Conservation (phyloP, 768 basidiomycete genomes). For the Nidularia sp. region DNA sequence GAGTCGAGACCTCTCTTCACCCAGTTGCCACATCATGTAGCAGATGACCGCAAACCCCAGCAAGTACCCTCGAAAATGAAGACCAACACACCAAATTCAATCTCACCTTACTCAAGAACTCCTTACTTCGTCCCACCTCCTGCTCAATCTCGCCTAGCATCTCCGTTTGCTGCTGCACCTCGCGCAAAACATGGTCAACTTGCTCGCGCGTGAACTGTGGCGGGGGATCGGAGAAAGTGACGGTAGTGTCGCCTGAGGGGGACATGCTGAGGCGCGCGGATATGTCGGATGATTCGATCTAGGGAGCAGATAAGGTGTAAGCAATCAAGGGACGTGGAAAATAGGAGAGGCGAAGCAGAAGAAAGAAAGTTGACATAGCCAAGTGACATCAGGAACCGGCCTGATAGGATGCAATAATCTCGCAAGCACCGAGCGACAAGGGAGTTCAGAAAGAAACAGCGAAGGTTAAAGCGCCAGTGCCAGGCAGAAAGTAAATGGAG, state of each 20-base stretch:
- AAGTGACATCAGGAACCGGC: too few relatives aligned
- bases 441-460: too few relatives aligned
- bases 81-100: neutral
- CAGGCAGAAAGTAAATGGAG: too few relatives aligned
- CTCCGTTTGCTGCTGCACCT: slow-evolving; percentile 51
- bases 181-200: slow-evolving; percentile 53
- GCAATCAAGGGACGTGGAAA: neutral
- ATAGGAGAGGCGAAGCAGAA: neutral
- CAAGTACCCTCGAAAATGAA: too few relatives aligned
- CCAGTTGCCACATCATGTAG: too few relatives aligned
- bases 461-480: too few relatives aligned
- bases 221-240: slow-evolving; percentile 67
- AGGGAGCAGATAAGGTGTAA: neutral
- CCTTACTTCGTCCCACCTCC: slow-evolving; percentile 59
- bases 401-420: too few relatives aligned
- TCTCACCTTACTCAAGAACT: slow-evolving; percentile 67
- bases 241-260: slow-evolving; percentile 56
- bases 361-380: neutral
- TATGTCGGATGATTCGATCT: slow-evolving; percentile 75
- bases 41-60: too few relatives aligned
- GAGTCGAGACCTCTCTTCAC: too few relatives aligned
- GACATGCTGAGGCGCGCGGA: slow-evolving; percentile 45
- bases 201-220: slow-evolving; percentile 55
- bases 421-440: too few relatives aligned
- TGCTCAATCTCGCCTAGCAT: slow-evolving; percentile 47